These are phyloP conservation scores for Oidiodendron maius DNA, from an alignment of 495 filamentous ascomycete species.

Conservation along the genomic window DNA sequence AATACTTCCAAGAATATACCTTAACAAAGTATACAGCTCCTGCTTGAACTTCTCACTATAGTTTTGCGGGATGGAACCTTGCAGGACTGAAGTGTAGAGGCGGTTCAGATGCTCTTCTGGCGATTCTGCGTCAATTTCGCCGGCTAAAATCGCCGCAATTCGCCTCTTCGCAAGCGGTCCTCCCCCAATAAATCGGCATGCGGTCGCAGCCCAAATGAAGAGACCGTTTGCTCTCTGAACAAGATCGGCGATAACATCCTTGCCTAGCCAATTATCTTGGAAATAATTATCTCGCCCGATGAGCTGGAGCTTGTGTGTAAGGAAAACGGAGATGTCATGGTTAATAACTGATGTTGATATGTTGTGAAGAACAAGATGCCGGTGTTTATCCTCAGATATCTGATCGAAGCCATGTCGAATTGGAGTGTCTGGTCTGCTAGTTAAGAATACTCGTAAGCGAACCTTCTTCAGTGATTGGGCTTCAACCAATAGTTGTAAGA, in stretches of 20 bases:
- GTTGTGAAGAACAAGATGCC: slow-evolving; percentile 3
- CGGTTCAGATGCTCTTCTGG: slow-evolving; percentile 6
- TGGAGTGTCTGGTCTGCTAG: slow-evolving; percentile 28
- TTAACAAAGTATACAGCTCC: slow-evolving; percentile 1
- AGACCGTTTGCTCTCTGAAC: slow-evolving; percentile 10
- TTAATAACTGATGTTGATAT: slow-evolving; percentile 2
- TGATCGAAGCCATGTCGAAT: slow-evolving; percentile 13
- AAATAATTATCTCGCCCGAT: slow-evolving; percentile 2
- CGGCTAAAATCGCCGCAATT: background rate
- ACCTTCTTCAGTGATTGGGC: slow-evolving; percentile 14
- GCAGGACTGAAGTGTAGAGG: slow-evolving; percentile 3
- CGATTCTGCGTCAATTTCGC: background rate
- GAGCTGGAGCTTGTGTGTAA: slow-evolving; percentile 9
- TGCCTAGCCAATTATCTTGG: background rate
- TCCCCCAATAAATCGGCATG: slow-evolving; percentile 6
- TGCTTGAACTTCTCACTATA: slow-evolving; percentile 2
- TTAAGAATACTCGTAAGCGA: slow-evolving; percentile 16
- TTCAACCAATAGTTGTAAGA: slow-evolving; percentile 19
- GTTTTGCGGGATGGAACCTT: slow-evolving; percentile 1
- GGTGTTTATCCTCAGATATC: slow-evolving; percentile 10
- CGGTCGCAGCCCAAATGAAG: no score
- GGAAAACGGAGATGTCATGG: slow-evolving; percentile 9
- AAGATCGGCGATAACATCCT: slow-evolving; percentile 1
- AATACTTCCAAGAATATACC: slow-evolving; percentile 9
- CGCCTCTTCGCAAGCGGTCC: background rate